phyloP scores from a whole-genome alignment of 2,329 filamentous ascomycete genomes.

The Apiospora marii region DNA sequence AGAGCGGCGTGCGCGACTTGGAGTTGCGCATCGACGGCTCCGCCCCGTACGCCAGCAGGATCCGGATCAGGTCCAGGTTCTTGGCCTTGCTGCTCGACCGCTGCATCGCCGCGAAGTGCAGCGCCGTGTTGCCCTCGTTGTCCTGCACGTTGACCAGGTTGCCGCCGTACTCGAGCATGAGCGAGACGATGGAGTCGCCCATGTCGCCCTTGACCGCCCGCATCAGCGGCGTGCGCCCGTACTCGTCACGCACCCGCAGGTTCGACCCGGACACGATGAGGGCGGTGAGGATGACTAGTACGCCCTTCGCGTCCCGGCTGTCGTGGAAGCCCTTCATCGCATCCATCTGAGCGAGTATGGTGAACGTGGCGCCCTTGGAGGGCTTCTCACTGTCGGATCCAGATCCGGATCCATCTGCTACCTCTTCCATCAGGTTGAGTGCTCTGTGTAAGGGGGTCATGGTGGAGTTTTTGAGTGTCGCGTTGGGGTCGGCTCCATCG shows the following conservation, averaged over 20 bases:
- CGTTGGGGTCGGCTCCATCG: conserved; percentile 33
- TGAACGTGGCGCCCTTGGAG: neutral
- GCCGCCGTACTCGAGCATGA: conserved; percentile 35
- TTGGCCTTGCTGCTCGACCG: conserved; percentile 30
- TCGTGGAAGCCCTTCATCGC: conserved; percentile 1
- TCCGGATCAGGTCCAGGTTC: conserved; percentile 32
- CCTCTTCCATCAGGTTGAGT: conserved; percentile 29
- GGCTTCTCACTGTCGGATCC: neutral
- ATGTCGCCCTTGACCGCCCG: conserved; percentile 35
- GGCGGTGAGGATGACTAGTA: conserved; percentile 25
- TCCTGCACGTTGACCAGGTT: conserved; percentile 32
- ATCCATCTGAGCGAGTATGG: neutral
- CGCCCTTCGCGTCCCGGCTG: neutral
- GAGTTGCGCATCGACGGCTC: conserved; percentile 32
- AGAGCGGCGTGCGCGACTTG: conserved; percentile 33
- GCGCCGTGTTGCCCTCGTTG: conserved; percentile 33
- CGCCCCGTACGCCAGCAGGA: conserved; percentile 34
- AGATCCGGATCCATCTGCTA: neutral
- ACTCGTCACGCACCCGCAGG: conserved; percentile 29
- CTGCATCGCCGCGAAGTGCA: conserved; percentile 33
- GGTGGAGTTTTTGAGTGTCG: conserved; percentile 28
- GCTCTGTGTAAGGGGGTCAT: conserved; percentile 33
- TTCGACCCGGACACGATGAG: conserved; percentile 33
- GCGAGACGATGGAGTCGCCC: conserved; percentile 32
- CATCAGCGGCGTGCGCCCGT: conserved; percentile 33